A percentile compares a stretch with the other conserved stretches of the same genome.
Conservation (phyloP, 176 grass and related monocot species). For the Cenchrus fungigraminus region DNA sequence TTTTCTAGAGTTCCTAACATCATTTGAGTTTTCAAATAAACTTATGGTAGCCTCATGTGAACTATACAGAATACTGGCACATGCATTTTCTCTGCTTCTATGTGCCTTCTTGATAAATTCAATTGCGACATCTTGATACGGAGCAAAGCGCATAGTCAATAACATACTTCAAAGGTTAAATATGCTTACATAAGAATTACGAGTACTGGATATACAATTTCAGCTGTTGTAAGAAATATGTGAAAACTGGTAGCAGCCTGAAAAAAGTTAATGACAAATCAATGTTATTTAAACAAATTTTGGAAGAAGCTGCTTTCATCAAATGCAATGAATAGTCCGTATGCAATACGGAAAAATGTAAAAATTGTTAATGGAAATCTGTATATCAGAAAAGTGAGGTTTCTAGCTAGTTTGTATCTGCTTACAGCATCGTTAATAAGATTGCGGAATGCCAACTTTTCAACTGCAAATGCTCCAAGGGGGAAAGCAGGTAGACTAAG, state of each 20-base stretch:
- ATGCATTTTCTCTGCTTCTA: constrained; percentile 21
- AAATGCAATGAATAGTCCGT: constrained; percentile 8
- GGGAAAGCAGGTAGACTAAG: constrained; percentile 75
- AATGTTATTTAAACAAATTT: too few species aligned
- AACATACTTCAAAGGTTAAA: constrained; percentile 26
- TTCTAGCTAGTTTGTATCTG: constrained; percentile 25
- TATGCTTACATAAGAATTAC: constrained; percentile 90
- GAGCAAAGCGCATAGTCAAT: background rate
- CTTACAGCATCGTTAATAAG: constrained; percentile 80
- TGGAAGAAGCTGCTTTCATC: background rate
- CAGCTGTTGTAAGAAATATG: constrained; percentile 58
- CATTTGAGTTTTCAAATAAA: background rate
- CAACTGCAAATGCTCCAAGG: constrained; percentile 73
- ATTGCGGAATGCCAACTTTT: constrained; percentile 75
- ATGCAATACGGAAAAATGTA: constrained; percentile 6
- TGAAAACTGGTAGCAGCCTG: constrained; percentile 72
- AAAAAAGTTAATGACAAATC: constrained; percentile 25
- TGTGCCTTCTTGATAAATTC: background rate
- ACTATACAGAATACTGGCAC: background rate
- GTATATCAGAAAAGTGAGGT: constrained; percentile 22
- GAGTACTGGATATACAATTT: constrained; percentile 83
- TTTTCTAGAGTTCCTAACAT: background rate
- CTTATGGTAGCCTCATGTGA: constrained; percentile 14
- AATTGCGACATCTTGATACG: background rate
- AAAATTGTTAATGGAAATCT: constrained; percentile 5